Percentiles rank a stretch among this genome's conserved stretches.
Conservation (phyloP, 1,284 basidiomycete species). For the Leccinum solheimii region DNA sequence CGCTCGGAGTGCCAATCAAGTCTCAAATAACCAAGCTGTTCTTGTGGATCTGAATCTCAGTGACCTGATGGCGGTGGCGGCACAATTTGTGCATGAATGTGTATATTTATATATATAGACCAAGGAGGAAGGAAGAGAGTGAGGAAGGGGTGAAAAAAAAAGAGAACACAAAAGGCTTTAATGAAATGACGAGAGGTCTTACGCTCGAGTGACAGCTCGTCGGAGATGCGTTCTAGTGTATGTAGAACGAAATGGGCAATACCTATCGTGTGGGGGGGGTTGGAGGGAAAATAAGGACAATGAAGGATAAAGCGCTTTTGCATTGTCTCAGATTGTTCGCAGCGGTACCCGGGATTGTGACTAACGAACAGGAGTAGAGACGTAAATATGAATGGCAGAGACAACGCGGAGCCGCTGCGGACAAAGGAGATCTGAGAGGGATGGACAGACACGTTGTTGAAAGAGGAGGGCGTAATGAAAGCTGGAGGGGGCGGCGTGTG, state of each 20-base stretch:
- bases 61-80: neutral
- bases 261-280: neutral
- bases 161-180: neutral
- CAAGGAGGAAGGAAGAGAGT: neutral
- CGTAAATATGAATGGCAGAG: constrained; percentile 20
- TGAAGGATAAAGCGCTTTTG: neutral
- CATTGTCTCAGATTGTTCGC: constrained; percentile 10
- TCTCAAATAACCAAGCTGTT: neutral
- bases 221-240: neutral
- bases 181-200: constrained; percentile 16
- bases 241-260: neutral
- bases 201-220: neutral
- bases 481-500: constrained; percentile 1
- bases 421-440: constrained; percentile 13
- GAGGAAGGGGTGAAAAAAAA: neutral
- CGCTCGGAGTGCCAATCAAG: neutral
- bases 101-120: neutral
- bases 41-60: neutral
- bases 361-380: constrained; percentile 14
- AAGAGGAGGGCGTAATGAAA: constrained; percentile 4
- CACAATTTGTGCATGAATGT: neutral
- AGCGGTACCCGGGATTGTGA: constrained; percentile 11
- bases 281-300: constrained; percentile 1
- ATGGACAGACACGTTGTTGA: constrained; percentile 22
- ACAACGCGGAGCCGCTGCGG: constrained; percentile 32